Conservation (phyloP, 352 stramenopile species). For the Saprolegnia diclina region DNA sequence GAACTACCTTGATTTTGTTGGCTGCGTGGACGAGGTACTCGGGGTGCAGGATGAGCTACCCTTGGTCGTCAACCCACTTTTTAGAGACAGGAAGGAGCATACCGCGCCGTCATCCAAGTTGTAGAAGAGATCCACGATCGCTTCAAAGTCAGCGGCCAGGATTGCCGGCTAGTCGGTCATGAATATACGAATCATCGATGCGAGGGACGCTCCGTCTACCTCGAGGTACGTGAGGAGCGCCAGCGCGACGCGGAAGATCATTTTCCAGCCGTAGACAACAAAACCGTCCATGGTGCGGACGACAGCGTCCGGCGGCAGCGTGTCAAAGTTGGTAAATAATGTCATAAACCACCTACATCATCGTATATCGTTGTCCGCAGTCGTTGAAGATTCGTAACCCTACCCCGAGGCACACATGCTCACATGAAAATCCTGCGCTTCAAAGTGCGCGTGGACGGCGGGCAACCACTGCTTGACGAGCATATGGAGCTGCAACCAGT, state of each 20-base stretch:
- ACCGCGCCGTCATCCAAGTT: conserved; percentile 59
- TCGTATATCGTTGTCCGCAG: neutral
- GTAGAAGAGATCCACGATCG: conserved; percentile 72
- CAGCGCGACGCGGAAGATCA: conserved; percentile 59
- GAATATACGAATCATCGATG: neutral
- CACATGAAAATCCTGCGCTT: conserved; percentile 55
- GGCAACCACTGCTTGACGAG: conserved; percentile 42
- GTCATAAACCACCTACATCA: conserved; percentile 72
- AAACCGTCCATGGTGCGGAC: conserved; percentile 61
- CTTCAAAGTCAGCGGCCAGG: conserved; percentile 55
- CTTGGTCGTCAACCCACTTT: neutral
- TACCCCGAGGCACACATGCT: conserved; percentile 66
- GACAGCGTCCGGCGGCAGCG: conserved; percentile 51
- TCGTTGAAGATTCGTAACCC: neutral
- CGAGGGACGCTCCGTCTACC: conserved; percentile 26
- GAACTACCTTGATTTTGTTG: conserved; percentile 31
- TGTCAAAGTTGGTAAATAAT: conserved; percentile 71
- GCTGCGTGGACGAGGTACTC: conserved; percentile 16
- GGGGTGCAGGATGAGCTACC: neutral
- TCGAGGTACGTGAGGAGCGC: conserved; percentile 49
- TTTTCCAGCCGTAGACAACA: conserved; percentile 63
- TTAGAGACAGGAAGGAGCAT: conserved; percentile 11
- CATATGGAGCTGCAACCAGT: conserved; percentile 47
- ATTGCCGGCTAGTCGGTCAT: conserved; percentile 36
- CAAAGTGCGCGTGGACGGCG: conserved; percentile 41